Evolutionary conservation across 805 yeast species (phyloP).

Genomic region (Spathaspora boniae): DNA sequence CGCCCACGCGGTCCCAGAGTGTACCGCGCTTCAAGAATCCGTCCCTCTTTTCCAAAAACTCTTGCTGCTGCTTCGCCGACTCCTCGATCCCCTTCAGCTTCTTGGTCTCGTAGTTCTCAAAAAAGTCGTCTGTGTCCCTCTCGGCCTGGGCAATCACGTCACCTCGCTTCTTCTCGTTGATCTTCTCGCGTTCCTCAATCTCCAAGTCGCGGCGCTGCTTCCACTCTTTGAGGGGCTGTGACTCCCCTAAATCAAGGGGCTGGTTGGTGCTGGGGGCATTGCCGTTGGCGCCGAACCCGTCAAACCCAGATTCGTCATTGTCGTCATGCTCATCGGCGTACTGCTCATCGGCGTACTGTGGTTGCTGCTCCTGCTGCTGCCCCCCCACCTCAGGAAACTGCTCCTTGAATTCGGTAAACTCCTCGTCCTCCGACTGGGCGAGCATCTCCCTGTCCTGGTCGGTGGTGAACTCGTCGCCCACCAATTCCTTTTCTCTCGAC

Average conservation of each 20-base stretch:
- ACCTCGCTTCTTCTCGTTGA: conserved; percentile 57
- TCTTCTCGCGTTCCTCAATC: conserved; percentile 73
- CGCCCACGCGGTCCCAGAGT: conserved; percentile 59
- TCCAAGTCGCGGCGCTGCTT: conserved; percentile 75
- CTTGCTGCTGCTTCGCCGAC: conserved; percentile 65
- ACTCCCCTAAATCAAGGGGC: conserved; percentile 35
- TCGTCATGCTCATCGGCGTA: conserved; percentile 30
- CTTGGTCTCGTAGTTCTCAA: conserved; percentile 84
- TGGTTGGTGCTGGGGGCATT: conserved; percentile 14
- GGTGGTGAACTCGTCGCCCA: conserved; percentile 71
- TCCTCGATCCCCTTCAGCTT: conserved; percentile 65
- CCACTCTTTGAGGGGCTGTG: conserved; percentile 66
- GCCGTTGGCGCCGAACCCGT: conserved; percentile 20
- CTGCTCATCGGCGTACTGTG: no score
- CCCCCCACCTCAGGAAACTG: conserved; percentile 66
- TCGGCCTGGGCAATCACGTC: conserved; percentile 74
- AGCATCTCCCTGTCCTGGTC: conserved; percentile 54
- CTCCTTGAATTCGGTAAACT: conserved; percentile 57
- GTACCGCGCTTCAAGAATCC: conserved; percentile 48
- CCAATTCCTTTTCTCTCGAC: conserved; percentile 61
- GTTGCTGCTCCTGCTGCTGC: conserved; percentile 28
- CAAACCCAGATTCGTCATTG: conserved; percentile 45
- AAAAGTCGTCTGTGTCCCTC: conserved; percentile 84
- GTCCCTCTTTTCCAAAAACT: conserved; percentile 72
- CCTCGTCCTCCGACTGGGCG: conserved; percentile 38